phyloP scores from a whole-genome alignment of 202 grass and related monocot species.

The Zizania palustris region DNA sequence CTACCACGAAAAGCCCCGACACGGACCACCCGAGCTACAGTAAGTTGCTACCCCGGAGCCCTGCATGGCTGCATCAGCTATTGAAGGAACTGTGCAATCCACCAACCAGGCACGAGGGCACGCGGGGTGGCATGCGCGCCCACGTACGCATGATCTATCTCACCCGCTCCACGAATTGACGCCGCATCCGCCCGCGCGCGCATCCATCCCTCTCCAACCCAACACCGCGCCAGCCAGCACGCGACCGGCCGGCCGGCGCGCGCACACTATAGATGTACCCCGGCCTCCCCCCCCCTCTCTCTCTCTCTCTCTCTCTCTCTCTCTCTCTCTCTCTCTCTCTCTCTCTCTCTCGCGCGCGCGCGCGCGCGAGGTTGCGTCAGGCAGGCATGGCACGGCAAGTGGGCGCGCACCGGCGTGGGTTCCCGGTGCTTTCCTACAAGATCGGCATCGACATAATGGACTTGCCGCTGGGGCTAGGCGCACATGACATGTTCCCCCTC shows the following conservation, averaged over 20 bases:
- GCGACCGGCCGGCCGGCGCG: slow-evolving; percentile 1
- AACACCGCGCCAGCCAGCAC: slow-evolving; percentile 29
- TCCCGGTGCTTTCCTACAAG: slow-evolving; percentile 49
- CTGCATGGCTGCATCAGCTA: slow-evolving; percentile 35
- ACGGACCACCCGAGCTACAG: slow-evolving; percentile 32
- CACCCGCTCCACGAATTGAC: slow-evolving; percentile 40
- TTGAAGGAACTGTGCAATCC: slow-evolving; percentile 39
- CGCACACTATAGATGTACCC: too few species aligned
- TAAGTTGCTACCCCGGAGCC: slow-evolving; percentile 15
- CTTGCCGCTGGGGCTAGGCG: slow-evolving; percentile 32
- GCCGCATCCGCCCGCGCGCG: slow-evolving; percentile 29
- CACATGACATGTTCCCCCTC: slow-evolving; percentile 53
- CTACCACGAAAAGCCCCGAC: slow-evolving; percentile 2
- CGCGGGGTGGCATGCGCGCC: neutral
- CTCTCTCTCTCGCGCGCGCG: neutral
- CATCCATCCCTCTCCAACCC: slow-evolving; percentile 36
- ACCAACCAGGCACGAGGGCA: slow-evolving; percentile 33
- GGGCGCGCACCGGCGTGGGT: slow-evolving; percentile 32
- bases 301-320: neutral
- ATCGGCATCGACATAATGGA: slow-evolving; percentile 50
- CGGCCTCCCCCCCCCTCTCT: too few species aligned
- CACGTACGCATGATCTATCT: neutral
- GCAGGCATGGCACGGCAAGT: slow-evolving; percentile 1
- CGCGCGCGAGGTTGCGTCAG: neutral
- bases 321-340: slow-evolving; percentile 1